Evolutionary conservation across 163 green algal species (phyloP).

Genomic region (Chlamydomonas reinhardtii): DNA sequence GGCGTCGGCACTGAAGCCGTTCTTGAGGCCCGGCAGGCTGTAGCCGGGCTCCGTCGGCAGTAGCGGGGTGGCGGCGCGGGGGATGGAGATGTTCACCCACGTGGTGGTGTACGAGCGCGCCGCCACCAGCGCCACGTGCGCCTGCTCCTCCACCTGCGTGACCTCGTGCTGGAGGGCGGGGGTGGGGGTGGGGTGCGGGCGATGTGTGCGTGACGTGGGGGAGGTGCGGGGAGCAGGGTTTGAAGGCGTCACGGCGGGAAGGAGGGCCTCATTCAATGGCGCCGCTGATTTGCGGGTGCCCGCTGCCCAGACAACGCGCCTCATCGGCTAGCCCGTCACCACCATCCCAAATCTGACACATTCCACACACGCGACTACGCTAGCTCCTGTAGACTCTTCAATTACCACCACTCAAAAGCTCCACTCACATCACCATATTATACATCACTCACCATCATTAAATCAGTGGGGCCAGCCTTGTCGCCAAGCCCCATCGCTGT

Average conservation of each 20-base stretch:
- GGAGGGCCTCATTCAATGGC: no score
- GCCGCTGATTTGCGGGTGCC: no score
- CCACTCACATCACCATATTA: no score
- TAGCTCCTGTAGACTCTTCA: no score
- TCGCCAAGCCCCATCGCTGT: slow-evolving; percentile 5
- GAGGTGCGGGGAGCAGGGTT: no score
- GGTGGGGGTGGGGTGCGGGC: neutral
- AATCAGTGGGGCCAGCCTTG: neutral
- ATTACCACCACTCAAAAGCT: no score
- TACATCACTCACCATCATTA: slow-evolving; percentile 19
- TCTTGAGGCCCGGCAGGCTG: neutral
- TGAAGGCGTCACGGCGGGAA: no score
- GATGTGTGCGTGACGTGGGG: no score
- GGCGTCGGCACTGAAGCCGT: neutral
- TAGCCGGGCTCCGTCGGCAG: slow-evolving; percentile 27
- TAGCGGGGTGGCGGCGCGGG: neutral
- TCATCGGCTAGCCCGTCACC: no score
- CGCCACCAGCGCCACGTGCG: slow-evolving; percentile 1
- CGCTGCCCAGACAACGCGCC: no score
- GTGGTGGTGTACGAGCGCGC: neutral
- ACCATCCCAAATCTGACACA: no score
- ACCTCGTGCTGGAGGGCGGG: slow-evolving; percentile 1
- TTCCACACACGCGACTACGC: no score
- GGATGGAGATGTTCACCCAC: slow-evolving; percentile 31
- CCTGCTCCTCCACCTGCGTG: neutral